Evolutionary conservation across 129 eudicot species (phyloP), one percentile per base, ranked within the genome.

Genomic region (Calendula officinalis): DNA sequence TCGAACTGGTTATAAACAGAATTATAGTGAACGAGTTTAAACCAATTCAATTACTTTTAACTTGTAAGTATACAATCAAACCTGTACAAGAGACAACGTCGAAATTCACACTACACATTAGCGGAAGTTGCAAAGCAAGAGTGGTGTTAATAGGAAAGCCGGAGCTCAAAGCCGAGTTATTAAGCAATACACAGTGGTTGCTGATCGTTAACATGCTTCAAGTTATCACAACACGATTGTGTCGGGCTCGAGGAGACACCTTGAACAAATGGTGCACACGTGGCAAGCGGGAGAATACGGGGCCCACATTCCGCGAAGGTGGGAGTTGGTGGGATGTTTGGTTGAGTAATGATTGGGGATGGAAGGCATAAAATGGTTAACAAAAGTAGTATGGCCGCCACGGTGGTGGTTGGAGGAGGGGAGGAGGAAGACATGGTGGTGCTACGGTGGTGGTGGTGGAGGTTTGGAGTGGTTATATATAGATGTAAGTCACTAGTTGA

Each of bases 201-300:
- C 36, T 66, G 62, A 7, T 74, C 48, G 17, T 74, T 74, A 10
- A 74, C 62, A n/a, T 44, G 73, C n/a, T 37, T 32, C 34, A 74
- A 1, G 62, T 57, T 74, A 32, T 74, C 78, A 30, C 78, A 74
- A 66, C 78, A 74, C 34, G 50, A 11, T 40, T 74, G 78, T 7
- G 68, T 27, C 2, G 78, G 78, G 30, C 5, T 34, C 0, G 54
- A 27, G 32, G 78, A 39, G 9, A 74, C 15, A 22, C 73, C 78
- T 58, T 74, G 78, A 39, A 74, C 73, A 0, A 57, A 74, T 15
- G 78, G 78, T 7, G 78, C 78, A 49, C 78, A 74, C 8, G 42
- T 51, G 73, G 73, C 78, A 32, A 74, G 56, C 3, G 78, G 78
- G 5, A 74, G 62, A 39, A 74, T 74, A 42, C 73, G 73, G 0